Evolutionary conservation across 129 eudicot genomes (phyloP).

Genomic region (Logfia minima): DNA sequence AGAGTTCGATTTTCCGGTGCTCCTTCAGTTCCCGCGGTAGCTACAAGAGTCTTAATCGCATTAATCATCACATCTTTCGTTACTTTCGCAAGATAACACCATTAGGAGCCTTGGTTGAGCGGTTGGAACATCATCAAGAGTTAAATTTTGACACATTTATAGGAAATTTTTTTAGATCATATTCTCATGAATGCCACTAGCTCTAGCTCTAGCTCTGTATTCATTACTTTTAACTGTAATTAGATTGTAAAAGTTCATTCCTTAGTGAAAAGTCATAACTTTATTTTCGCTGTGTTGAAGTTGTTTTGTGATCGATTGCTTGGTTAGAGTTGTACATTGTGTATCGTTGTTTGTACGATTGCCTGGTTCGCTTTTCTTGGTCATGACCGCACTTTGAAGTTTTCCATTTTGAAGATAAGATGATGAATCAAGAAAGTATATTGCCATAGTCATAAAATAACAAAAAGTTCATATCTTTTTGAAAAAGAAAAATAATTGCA

Average conservation of each 20-base stretch:
- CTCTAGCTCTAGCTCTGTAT: not conserved
- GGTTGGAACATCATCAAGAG: slow-evolving; percentile 14
- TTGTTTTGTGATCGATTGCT: not conserved
- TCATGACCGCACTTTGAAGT: slow-evolving; percentile 23
- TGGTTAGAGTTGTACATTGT: slow-evolving; percentile 3
- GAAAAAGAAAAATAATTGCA: slow-evolving; percentile 34
- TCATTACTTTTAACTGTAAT: slow-evolving; percentile 26
- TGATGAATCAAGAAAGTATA: slow-evolving; percentile 25
- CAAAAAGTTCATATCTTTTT: slow-evolving; percentile 29
- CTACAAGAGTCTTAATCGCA: slow-evolving; percentile 28
- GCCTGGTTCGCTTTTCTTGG: not conserved
- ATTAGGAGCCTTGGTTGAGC: slow-evolving; percentile 14
- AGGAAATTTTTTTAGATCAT: slow-evolving; percentile 8
- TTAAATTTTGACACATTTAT: slow-evolving; percentile 30
- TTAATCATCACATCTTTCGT: slow-evolving; percentile 32
- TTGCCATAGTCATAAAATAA: slow-evolving; percentile 20
- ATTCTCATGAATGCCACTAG: slow-evolving; percentile 14
- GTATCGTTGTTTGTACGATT: slow-evolving; percentile 3
- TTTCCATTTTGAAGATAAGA: slow-evolving; percentile 25
- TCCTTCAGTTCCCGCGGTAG: slow-evolving; percentile 23
- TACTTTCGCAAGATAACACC: slow-evolving; percentile 31
- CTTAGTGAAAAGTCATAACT: slow-evolving; percentile 28
- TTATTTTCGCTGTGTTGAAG: slow-evolving; percentile 7
- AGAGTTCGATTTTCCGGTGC: slow-evolving; percentile 67
- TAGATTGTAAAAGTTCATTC: slow-evolving; percentile 26